A percentile compares a stretch with the other conserved stretches of the same genome.
Conservation (phyloP, 2,329 filamentous ascomycete species). For the Aspergillus bombycis region DNA sequence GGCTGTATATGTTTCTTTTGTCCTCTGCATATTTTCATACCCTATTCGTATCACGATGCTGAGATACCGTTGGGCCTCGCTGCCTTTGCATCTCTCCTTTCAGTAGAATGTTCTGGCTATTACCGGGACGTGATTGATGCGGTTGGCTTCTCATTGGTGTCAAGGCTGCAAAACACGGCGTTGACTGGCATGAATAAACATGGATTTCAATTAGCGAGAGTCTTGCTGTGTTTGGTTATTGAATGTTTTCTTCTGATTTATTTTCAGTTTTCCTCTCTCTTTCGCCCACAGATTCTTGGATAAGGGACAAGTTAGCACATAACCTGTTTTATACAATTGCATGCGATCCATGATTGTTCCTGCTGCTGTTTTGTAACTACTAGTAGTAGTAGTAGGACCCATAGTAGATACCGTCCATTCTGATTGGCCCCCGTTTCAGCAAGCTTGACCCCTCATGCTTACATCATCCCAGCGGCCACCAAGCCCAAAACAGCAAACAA, state of each 20-base stretch:
- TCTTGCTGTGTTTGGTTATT: neutral
- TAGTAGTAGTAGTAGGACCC: too few species aligned
- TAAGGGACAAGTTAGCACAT: neutral
- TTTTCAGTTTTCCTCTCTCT: neutral
- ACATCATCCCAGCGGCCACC: slow-evolving; percentile 24
- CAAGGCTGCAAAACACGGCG: slow-evolving; percentile 22
- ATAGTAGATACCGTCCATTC: neutral
- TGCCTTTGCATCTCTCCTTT: neutral
- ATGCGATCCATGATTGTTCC: neutral
- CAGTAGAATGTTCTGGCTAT: neutral
- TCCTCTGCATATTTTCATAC: slow-evolving; percentile 12
- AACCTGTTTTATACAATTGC: neutral
- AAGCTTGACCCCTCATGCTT: slow-evolving; percentile 19
- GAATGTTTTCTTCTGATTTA: neutral
- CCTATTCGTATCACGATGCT: slow-evolving; percentile 6
- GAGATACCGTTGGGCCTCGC: neutral
- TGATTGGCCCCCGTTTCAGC: neutral
- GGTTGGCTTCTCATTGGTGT: slow-evolving; percentile 11
- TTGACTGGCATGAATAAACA: slow-evolving; percentile 22
- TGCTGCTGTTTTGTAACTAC: neutral
- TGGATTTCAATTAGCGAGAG: slow-evolving; percentile 24
- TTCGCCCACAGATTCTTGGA: neutral
- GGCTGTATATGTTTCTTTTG: slow-evolving; percentile 11
- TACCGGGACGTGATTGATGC: neutral
- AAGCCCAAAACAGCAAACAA: slow-evolving; percentile 36